A percentile compares a stretch with the other conserved stretches of the same genome.
phyloP scores from a whole-genome alignment of 2,329 filamentous ascomycete genomes.

The Trichoderma pleuroti region DNA sequence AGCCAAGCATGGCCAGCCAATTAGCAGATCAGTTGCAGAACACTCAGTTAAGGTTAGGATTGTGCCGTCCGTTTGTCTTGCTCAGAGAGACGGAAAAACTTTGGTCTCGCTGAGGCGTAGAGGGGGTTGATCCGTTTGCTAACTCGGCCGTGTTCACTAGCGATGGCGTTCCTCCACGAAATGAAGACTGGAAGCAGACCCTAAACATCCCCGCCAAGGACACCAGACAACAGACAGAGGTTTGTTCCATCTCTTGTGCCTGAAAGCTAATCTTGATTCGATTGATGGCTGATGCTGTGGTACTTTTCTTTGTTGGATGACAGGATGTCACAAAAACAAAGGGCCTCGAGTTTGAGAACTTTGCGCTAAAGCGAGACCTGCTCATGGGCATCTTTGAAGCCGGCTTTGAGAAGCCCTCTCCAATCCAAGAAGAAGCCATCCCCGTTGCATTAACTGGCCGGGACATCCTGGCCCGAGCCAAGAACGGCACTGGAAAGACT shows the following conservation, averaged over 20 bases:
- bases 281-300: constrained; percentile 23
- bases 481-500: constrained; percentile 98
- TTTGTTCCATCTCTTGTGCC: constrained; percentile 32
- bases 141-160: constrained; percentile 16
- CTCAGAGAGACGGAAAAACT: neutral
- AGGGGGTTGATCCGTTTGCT: neutral
- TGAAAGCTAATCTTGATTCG: constrained; percentile 3
- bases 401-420: constrained; percentile 96
- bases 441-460: constrained; percentile 92
- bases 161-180: constrained; percentile 44
- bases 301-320: constrained; percentile 12
- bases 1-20: constrained; percentile 42
- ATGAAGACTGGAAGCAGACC: constrained; percentile 69
- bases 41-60: constrained; percentile 40
- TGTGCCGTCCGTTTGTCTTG: constrained; percentile 18
- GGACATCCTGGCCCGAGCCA: constrained; percentile 92
- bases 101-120: neutral
- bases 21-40: constrained; percentile 44
- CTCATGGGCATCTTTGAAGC: constrained; percentile 99
- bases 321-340: constrained; percentile 98
- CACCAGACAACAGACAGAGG: constrained; percentile 76
- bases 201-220: constrained; percentile 72
- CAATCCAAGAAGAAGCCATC: constrained; percentile 98
- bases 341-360: constrained; percentile 96
- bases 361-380: constrained; percentile 88